Conservation (phyloP, 2,329 filamentous ascomycete species). For the Sphaerulina vaccinii region DNA sequence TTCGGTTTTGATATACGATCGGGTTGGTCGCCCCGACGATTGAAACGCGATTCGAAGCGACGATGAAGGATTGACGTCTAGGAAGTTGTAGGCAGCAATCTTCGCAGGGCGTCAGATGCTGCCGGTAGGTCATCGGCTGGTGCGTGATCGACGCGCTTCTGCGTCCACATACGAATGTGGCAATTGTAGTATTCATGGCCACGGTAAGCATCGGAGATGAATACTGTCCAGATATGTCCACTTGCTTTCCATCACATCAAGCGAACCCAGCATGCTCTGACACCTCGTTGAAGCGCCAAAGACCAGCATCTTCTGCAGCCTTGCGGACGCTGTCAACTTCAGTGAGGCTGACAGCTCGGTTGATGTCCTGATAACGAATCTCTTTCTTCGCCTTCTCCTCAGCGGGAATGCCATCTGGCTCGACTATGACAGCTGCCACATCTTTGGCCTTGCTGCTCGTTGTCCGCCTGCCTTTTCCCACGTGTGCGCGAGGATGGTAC, state of each 20-base stretch:
- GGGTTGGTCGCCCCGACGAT: slow-evolving; percentile 2
- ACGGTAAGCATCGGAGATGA: slow-evolving; percentile 7
- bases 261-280: slow-evolving; percentile 58
- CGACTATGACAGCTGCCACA: slow-evolving; percentile 30
- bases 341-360: slow-evolving; percentile 63
- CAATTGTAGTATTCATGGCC: not conserved
- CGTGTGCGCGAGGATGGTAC: slow-evolving; percentile 76
- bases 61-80: not conserved
- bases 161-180: slow-evolving; percentile 9
- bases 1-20: slow-evolving; percentile 6
- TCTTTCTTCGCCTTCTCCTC: slow-evolving; percentile 40
- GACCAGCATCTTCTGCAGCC: slow-evolving; percentile 67
- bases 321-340: slow-evolving; percentile 66
- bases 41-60: not conserved
- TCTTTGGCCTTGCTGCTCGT: slow-evolving; percentile 28
- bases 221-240: not conserved
- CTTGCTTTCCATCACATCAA: slow-evolving; percentile 33
- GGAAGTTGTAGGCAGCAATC: not conserved
- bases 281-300: slow-evolving; percentile 76
- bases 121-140: slow-evolving; percentile 8
- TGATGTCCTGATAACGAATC: slow-evolving; percentile 73
- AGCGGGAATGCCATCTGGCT: slow-evolving; percentile 34
- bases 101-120: not conserved
- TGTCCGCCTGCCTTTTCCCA: slow-evolving; percentile 64
- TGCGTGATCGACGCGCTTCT: slow-evolving; percentile 7